Percentiles rank a stretch among this genome's conserved stretches.
phyloP scores from a whole-genome alignment of 1,139 yeast genomes.

The Pichia sp. region DNA sequence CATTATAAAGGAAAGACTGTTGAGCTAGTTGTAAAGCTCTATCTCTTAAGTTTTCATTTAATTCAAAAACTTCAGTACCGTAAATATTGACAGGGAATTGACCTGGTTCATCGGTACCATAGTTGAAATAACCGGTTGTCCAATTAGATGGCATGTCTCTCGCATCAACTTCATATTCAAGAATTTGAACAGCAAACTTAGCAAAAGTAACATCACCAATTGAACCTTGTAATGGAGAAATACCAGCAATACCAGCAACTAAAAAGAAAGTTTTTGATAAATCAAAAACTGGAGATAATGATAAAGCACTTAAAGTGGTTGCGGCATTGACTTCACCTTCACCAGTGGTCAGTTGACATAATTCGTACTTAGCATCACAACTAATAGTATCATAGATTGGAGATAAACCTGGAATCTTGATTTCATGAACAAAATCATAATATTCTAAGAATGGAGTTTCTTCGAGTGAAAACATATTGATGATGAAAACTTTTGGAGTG shows the following conservation, averaged over 20 bases:
- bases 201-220: slow-evolving; percentile 57
- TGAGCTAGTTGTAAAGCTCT: slow-evolving; percentile 50
- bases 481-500: slow-evolving; percentile 49
- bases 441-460: slow-evolving; percentile 48
- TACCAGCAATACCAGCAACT: slow-evolving; percentile 64
- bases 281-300: slow-evolving; percentile 51
- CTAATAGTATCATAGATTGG: slow-evolving; percentile 52
- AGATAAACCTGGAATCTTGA: slow-evolving; percentile 60
- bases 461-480: slow-evolving; percentile 54
- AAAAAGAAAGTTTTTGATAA: slow-evolving; percentile 54
- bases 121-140: slow-evolving; percentile 56
- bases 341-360: slow-evolving; percentile 61
- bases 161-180: slow-evolving; percentile 52
- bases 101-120: slow-evolving; percentile 45
- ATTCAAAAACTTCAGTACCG: slow-evolving; percentile 62
- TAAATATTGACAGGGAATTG: slow-evolving; percentile 51
- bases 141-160: slow-evolving; percentile 46
- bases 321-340: slow-evolving; percentile 71
- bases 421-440: slow-evolving; percentile 43
- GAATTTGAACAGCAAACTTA: slow-evolving; percentile 55
- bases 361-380: slow-evolving; percentile 46
- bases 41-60: slow-evolving; percentile 53
- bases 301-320: slow-evolving; percentile 47
- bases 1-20: slow-evolving; percentile 39
- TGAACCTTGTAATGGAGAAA: slow-evolving; percentile 43